Evolutionary conservation across 345 rosid species (phyloP), one percentile per base, ranked within the genome.

Genomic region (Populus alba): DNA sequence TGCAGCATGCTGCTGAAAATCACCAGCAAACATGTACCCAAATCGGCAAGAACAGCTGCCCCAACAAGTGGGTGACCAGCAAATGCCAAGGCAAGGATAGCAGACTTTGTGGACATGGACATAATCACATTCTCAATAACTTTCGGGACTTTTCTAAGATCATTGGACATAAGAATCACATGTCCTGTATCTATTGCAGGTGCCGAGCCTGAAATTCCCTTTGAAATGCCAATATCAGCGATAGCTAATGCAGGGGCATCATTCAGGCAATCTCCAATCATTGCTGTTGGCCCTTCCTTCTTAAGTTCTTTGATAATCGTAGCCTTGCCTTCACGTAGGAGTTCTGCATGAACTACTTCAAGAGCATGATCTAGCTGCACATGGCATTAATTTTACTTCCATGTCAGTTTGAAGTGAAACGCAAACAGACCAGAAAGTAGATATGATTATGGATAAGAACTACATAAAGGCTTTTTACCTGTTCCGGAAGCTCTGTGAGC

Each of bases 221-320:
- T 96, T 0, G 99, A 94, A 23, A 96, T 91, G 8, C 99, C 99
- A 31, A 94, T 89, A 73, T 94, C 92, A 0, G 98, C 94, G 20
- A 89, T 86, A n/a, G 97, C 98, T 75, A 96, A 85, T 37, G 99
- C 97, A 6, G 97, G 99, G 12, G 99, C 97, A 77, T 96, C 99
- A 22, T 96, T 96, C 13, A 96, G 29, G 2, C 97, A 98, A 76
- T 96, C 98, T 70, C 98, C 99, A 27, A 92, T 85, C 99, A 94
- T 96, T 5, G 85, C 91, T 0, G 95, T 90, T 81, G 83, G 71
- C 9, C 97, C 98, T 75, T 87, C 89, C 59, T 79, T 80, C 84
- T 90, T 82, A 22, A 89, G 90, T 38, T 61, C 83, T 59, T 78
- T 23, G 61, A 96, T 82, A 43, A 92, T 89, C 76, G 78, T 81